Evolutionary conservation across 768 basidiomycete genomes (phyloP).

Genomic region (Paxillus ammoniavirescens): DNA sequence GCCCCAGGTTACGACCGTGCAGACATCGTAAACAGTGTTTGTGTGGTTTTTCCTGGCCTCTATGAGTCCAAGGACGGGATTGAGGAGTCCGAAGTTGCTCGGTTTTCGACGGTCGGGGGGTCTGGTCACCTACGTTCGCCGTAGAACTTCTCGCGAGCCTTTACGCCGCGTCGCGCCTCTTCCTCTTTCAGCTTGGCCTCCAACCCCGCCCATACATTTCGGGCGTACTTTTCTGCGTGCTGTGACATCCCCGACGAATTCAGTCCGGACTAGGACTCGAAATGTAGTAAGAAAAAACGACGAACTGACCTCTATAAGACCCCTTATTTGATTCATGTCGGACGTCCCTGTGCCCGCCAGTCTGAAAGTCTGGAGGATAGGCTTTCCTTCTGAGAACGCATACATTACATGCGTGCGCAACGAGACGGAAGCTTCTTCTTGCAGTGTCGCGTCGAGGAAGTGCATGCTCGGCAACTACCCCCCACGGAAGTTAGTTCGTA

Average conservation of each 20-base stretch:
- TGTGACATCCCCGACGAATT: conserved; percentile 51
- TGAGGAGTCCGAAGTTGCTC: background rate
- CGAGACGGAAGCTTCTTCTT: conserved; percentile 70
- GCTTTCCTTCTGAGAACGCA: conserved; percentile 47
- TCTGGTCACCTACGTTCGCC: conserved; percentile 16
- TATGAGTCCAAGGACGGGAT: background rate
- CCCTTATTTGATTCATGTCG: conserved; percentile 43
- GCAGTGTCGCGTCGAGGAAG: conserved; percentile 70
- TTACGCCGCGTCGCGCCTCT: conserved; percentile 55
- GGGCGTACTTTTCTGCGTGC: conserved; percentile 68
- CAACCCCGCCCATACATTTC: conserved; percentile 52
- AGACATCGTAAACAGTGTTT: no score
- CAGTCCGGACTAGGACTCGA: background rate
- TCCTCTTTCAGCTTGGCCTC: conserved; percentile 67
- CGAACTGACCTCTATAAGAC: conserved; percentile 51
- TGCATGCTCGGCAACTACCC: conserved; percentile 56
- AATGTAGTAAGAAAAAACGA: background rate
- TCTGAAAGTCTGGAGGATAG: conserved; percentile 60
- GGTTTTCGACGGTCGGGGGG: background rate
- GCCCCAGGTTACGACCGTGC: no score
- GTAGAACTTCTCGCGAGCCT: conserved; percentile 54
- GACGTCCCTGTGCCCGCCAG: conserved; percentile 64
- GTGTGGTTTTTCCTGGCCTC: background rate
- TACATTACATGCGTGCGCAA: conserved; percentile 61
- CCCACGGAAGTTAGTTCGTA: background rate